Base-by-base conservation (phyloP, 2,329 filamentous ascomycete genomes). In the Exophiala sp. region DNA sequence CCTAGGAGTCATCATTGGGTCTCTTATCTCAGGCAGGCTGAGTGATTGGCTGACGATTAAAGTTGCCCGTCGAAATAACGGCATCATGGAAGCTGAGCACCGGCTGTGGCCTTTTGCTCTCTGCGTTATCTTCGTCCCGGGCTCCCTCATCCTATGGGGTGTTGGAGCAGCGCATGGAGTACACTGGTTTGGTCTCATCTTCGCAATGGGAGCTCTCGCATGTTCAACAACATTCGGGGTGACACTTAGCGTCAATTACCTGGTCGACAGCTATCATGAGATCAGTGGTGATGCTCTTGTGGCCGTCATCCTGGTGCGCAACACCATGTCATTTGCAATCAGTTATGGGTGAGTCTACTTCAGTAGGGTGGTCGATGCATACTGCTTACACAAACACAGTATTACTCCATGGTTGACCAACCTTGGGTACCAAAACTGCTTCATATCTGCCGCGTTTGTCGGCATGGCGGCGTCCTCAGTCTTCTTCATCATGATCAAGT, bases 301-400 rank as follows among this genome's bases (percentile, higher is more conserved):
- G 6, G 75, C 75, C 2, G 75, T 79, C 9, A 79, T 80, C 34
- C 59, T 80, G 1, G 65, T 76, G 4, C 66, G 77, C 5, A 78
- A 78, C 55, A 78, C 74, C 0, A 76, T 78, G 73, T 70, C 67
- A 18, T 78, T 78, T 60, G 76, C 74, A 3, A 70, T 79, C 32
- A 69, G 71, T 14, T 81, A 83, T 56, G 73, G 70, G 67, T 69
- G 59, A 52, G 65, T 56, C 34, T 16, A 11, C 8, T 9, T 38
- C 38, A 12, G 21, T 3, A 32, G 18, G 12, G 14, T 24, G 16
- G 16, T 14, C 36, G 12, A 18, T 35, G 38, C 29, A 12, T n/a
- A 4, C 8, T 35, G 41, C 59, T 38, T 57, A 48, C 20, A 21
- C 32, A 29, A 36, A 41, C 7, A 24, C 55, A 71, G 78, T 10